Conservation (phyloP, 352 stramenopile genomes). For the Phytophthora ohioensis region DNA sequence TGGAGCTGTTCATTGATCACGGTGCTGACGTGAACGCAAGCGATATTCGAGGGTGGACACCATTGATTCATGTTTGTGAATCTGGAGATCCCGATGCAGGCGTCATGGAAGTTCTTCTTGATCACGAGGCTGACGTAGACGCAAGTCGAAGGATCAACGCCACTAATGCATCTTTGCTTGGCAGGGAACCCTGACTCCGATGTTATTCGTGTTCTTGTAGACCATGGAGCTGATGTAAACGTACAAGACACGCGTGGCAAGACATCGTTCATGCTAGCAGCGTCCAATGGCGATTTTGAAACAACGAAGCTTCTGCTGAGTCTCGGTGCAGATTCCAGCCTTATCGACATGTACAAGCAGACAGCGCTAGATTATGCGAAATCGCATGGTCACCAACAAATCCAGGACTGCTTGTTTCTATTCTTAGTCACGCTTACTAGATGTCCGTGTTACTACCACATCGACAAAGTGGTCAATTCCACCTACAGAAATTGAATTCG, state of each 20-base stretch:
- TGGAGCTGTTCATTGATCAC: constrained; percentile 4
- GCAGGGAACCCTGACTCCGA: background rate
- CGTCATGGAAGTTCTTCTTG: constrained; percentile 3
- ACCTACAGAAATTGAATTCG: constrained; percentile 25
- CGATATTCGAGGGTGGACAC: constrained; percentile 4
- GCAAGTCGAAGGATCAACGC: constrained; percentile 4
- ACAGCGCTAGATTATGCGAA: constrained; percentile 6
- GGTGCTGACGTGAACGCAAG: background rate
- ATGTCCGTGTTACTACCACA: background rate
- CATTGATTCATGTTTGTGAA: constrained; percentile 9
- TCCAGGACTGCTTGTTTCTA: constrained; percentile 8
- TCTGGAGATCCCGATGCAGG: background rate
- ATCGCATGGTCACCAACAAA: constrained; percentile 5
- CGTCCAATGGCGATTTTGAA: constrained; percentile 4
- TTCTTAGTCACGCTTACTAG: background rate
- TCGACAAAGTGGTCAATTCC: constrained; percentile 10
- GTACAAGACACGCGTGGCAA: background rate
- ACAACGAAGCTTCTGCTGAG: constrained; percentile 3
- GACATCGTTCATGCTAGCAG: constrained; percentile 9
- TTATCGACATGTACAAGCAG: constrained; percentile 8
- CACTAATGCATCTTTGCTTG: constrained; percentile 8
- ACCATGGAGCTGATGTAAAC: constrained; percentile 3
- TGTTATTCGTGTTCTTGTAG: background rate
- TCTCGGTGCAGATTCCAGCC: constrained; percentile 1
- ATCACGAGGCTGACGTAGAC: constrained; percentile 3